A percentile compares a stretch with the other conserved stretches of the same genome.
Evolutionary conservation across 2,329 filamentous ascomycete species (phyloP).

Genomic region (Diaporthe humulicola): DNA sequence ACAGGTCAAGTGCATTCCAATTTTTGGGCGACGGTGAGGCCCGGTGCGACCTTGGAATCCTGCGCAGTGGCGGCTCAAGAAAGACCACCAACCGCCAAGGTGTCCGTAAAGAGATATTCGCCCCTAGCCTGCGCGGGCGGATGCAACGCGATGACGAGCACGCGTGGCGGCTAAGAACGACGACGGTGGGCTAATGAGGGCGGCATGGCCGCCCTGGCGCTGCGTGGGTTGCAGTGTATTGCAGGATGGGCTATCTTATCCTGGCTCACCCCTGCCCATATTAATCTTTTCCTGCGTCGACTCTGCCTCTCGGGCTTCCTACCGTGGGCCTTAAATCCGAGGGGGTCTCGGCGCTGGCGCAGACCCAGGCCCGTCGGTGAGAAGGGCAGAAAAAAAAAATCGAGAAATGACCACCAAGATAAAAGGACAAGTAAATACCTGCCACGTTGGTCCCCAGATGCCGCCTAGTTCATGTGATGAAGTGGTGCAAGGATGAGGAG

Average conservation of each 20-base stretch:
- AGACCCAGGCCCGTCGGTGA: neutral
- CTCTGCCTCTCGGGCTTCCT: too few species aligned
- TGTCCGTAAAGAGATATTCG: neutral
- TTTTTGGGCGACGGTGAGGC: neutral
- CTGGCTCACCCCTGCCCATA: neutral
- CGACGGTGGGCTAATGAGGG: neutral
- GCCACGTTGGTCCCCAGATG: neutral
- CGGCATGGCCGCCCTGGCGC: neutral
- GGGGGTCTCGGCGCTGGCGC: neutral
- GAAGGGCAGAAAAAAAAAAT: neutral
- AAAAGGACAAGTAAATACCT: neutral
- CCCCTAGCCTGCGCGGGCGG: neutral
- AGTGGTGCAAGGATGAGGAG: neutral
- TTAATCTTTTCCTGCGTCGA: neutral
- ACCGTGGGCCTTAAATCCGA: neutral
- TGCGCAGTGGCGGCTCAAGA: neutral
- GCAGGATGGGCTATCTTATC: neutral
- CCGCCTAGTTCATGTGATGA: neutral
- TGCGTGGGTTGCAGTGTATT: neutral
- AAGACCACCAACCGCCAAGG: neutral
- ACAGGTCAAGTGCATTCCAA: neutral
- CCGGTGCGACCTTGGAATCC: neutral
- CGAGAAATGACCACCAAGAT: neutral
- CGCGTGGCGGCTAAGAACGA: constrained; percentile 13
- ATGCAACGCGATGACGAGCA: constrained; percentile 23